Percentiles rank a stretch among this genome's conserved stretches.
phyloP scores from a whole-genome alignment of 345 rosid genomes.

The Garcia nutans region DNA sequence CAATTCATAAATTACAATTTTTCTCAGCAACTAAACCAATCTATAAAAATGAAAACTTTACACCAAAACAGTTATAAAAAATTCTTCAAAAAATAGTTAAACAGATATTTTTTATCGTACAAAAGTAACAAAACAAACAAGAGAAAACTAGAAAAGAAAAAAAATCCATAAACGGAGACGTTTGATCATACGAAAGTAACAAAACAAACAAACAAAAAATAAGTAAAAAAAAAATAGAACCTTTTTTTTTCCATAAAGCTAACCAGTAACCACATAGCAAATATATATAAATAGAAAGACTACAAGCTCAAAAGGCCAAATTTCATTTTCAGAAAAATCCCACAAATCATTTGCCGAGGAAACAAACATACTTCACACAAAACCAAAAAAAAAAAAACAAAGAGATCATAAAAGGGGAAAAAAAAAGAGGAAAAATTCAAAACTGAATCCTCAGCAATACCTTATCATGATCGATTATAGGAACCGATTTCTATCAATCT shows the following conservation, averaged over 20 bases:
- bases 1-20: not conserved
- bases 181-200: not conserved
- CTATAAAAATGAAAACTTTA: not conserved
- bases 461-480: not conserved
- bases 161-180: not conserved
- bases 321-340: not conserved
- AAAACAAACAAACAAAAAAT: not conserved
- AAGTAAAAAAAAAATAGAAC: not conserved
- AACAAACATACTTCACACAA: constrained; percentile 1
- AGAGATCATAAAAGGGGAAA: not conserved
- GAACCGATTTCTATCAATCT: not conserved
- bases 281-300: not conserved
- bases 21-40: not conserved
- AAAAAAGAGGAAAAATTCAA: not conserved
- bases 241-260: not conserved
- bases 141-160: not conserved
- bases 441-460: not conserved
- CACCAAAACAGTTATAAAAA: not conserved
- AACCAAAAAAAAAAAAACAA: not conserved
- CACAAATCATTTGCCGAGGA: not conserved
- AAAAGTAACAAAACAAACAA: not conserved
- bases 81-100: not conserved
- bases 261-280: not conserved
- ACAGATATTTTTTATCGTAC: not conserved
- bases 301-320: not conserved